These are phyloP conservation scores for Saururus chinensis DNA, from an alignment of 164 flowering plant genomes.

Conservation along the genomic window DNA sequence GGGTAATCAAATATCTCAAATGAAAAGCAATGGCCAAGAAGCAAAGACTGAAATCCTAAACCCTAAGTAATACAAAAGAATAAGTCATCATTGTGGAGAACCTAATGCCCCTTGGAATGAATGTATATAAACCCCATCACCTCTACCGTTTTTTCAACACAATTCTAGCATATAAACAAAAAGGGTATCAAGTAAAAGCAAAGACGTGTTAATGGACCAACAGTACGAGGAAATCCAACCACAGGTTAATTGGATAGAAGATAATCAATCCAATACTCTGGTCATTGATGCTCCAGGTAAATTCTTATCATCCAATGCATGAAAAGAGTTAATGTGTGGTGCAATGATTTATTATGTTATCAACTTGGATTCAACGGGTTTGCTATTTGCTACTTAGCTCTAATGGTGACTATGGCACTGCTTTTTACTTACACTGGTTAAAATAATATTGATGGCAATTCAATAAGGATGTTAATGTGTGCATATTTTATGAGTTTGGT, in stretches of 20 bases:
- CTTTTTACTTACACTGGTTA: too few species aligned
- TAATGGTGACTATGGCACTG: too few species aligned
- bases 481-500: too few species aligned
- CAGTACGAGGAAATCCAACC: not conserved
- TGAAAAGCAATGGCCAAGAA: not conserved
- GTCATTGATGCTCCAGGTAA: not conserved
- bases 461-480: too few species aligned
- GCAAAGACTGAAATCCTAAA: not conserved
- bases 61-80: not conserved
- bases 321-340: not conserved
- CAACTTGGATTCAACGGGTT: not conserved
- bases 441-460: too few species aligned
- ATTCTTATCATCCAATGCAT: not conserved
- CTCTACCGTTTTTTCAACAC: not conserved
- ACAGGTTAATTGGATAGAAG: not conserved
- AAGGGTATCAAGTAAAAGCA: too few species aligned
- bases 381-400: not conserved
- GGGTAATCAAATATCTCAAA: not conserved
- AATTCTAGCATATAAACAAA: not conserved
- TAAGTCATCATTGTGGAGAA: not conserved
- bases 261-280: not conserved
- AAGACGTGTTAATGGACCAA: not conserved
- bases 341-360: not conserved
- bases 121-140: not conserved
- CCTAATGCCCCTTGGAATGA: not conserved